Conservation (phyloP, 495 filamentous ascomycete genomes). For the Wilcoxina mikolae region DNA sequence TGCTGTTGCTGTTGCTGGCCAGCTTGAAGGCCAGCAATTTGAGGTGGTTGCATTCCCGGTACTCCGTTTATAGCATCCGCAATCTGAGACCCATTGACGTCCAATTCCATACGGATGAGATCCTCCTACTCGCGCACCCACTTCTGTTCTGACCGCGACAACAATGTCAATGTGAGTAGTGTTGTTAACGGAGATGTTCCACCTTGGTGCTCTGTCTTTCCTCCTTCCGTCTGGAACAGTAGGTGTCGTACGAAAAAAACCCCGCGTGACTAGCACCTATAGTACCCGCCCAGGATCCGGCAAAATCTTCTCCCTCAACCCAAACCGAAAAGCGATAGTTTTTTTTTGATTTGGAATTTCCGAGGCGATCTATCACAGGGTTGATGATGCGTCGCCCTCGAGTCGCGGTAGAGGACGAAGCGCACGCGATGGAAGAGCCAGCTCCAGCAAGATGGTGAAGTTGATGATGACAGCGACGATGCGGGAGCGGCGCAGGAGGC, state of each 20-base stretch:
- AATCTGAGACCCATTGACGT: conserved; percentile 6
- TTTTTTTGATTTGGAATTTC: too few species aligned
- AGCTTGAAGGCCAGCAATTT: background rate
- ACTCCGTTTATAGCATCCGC: conserved; percentile 1
- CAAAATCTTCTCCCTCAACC: background rate
- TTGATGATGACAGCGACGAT: background rate
- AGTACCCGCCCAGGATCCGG: too few species aligned
- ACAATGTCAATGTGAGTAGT: background rate
- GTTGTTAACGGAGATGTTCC: background rate
- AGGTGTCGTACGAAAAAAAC: too few species aligned
- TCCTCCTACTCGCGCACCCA: background rate
- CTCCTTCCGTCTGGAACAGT: background rate
- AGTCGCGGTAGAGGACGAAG: background rate
- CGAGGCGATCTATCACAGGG: too few species aligned
- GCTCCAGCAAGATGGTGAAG: background rate
- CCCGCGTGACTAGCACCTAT: background rate
- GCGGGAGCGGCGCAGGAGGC: background rate
- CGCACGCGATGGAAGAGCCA: background rate
- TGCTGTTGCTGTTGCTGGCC: conserved; percentile 18
- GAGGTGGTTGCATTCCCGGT: conserved; percentile 3
- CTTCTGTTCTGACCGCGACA: background rate
- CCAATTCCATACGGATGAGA: background rate
- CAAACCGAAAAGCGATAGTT: background rate
- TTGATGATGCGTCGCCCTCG: background rate
- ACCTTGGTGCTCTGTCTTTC: background rate